Conservation (phyloP, 2,329 filamentous ascomycete genomes). For the Penicillium thymicola region DNA sequence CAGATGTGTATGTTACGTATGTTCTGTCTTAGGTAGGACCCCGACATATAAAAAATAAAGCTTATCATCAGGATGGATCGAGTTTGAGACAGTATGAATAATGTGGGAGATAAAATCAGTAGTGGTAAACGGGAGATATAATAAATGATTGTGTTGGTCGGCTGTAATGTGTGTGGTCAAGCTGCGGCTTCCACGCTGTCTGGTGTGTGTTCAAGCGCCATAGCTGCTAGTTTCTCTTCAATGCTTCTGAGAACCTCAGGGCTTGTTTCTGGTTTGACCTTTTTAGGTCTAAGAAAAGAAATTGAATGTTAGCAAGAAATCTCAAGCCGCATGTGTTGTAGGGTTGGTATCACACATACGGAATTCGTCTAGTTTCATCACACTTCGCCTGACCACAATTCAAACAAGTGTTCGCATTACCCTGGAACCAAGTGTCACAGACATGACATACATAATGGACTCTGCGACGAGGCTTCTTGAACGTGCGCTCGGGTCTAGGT, state of each 20-base stretch:
- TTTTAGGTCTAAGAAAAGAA: slow-evolving; percentile 36
- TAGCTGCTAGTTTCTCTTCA: slow-evolving; percentile 37
- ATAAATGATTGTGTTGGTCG: neutral
- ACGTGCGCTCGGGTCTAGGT: slow-evolving; percentile 33
- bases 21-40: neutral
- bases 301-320: slow-evolving; percentile 7
- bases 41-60: neutral
- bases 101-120: neutral
- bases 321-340: neutral
- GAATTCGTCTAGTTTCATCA: slow-evolving; percentile 40
- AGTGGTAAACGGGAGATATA: neutral
- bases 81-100: neutral
- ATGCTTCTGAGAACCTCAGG: slow-evolving; percentile 39
- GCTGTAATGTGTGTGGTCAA: neutral
- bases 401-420: slow-evolving; percentile 33
- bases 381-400: slow-evolving; percentile 44
- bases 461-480: slow-evolving; percentile 36
- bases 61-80: neutral
- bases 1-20: neutral
- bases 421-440: slow-evolving; percentile 35
- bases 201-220: slow-evolving; percentile 5
- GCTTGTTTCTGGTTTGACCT: slow-evolving; percentile 38
- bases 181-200: neutral
- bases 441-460: slow-evolving; percentile 44
- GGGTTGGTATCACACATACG: slow-evolving; percentile 33